Base-by-base conservation (phyloP, 192 early-diverging fungal species). In the Coemansia sp. region DNA sequence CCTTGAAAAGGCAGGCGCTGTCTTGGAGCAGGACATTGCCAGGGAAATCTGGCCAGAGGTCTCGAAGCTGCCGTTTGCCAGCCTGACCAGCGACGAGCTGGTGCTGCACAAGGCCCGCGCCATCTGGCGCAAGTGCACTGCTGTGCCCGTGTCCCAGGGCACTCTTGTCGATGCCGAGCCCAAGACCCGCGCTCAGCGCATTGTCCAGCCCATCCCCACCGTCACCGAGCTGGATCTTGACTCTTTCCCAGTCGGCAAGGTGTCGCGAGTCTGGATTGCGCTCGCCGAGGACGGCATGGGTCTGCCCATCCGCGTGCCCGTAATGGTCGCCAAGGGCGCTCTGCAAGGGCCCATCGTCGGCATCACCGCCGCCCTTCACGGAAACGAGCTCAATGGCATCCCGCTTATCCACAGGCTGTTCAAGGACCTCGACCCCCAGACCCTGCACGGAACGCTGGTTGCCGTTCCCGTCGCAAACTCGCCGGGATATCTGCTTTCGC, bases 341-440 rank as follows among this genome's bases (percentile, higher is more conserved):
- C 75, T 72, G 19, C 72, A 68, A 24, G 86, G 86, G 0, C 85
- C 85, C 9, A 75, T 87, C 11, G 82, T 85, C 28, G 85, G 82
- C 14, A 71, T 85, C 68, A 95, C 93, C 0, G 92, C 93, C 13
- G 93, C 91, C 0, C 82, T 95, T 6, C 93, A 95, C 66, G 93
- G 93, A 60, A 93, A 95, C 63, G 93, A 95, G 62, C 78, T 95
- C 49, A 95, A 95, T 61, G 93, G 93, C 22, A 90, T 95, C 22
- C 93, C 93, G 11, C 85, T 89, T 64, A 95, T 93, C 42, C 93
- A 95, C 64, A 83, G 90, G 11, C 85, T 95, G 55, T 87, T 93
- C 29, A 81, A 85, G 28, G 91, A 93, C 51, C 86, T 95, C 45
- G 83, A 88, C 58, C 84, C 89, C 8, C 65, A 81, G 39, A 81